Conservation (phyloP, 2,329 filamentous ascomycete species). For the Claviceps digitariae region DNA sequence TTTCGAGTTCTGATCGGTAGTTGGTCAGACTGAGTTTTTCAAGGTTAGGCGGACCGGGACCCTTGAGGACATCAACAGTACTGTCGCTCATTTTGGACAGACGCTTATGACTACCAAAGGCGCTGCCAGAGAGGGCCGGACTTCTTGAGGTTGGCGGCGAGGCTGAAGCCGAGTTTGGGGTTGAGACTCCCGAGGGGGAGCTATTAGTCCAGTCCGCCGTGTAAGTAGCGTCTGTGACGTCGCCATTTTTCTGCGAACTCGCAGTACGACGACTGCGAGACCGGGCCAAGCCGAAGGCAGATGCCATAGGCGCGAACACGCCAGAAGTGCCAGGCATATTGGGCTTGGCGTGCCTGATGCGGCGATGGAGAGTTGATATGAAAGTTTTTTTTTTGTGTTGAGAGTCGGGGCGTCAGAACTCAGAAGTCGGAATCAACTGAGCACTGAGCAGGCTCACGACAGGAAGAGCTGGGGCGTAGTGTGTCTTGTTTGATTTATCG, state of each 20-base stretch:
- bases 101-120: constrained; percentile 10
- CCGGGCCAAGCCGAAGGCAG: constrained; percentile 21
- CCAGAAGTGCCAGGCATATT: constrained; percentile 17
- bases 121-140: constrained; percentile 4
- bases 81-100: constrained; percentile 19
- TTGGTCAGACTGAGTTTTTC: constrained; percentile 15
- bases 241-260: constrained; percentile 7
- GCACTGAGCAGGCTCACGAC: too few species aligned
- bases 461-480: too few species aligned
- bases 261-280: constrained; percentile 13
- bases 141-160: constrained; percentile 7
- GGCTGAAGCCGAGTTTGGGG: constrained; percentile 4
- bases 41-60: constrained; percentile 17
- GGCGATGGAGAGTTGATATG: too few species aligned
- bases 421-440: too few species aligned
- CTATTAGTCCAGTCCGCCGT: constrained; percentile 3
- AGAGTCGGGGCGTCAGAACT: too few species aligned
- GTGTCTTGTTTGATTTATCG: too few species aligned
- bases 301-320: constrained; percentile 18
- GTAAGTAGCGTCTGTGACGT: constrained; percentile 8
- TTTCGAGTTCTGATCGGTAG: constrained; percentile 9
- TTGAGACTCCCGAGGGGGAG: constrained; percentile 4
- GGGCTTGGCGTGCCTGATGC: neutral
- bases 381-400: too few species aligned
- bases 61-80: constrained; percentile 16